Percentiles rank a stretch among this genome's conserved stretches.
Conservation (phyloP, 257 asterid genomes). For the Solanum pimpinellifolium region DNA sequence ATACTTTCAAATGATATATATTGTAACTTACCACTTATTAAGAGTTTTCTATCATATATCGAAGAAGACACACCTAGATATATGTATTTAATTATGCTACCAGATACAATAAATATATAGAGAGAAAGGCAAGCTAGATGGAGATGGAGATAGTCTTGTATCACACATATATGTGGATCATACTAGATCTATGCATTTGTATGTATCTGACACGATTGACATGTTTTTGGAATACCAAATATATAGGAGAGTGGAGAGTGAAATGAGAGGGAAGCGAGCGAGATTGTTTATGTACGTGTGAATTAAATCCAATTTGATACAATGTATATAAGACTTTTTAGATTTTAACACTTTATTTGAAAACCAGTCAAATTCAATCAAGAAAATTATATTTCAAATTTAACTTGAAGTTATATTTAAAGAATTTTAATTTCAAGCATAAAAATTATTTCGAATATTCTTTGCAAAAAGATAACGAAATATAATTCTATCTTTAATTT, state of each 20-base stretch:
- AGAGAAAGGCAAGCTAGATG: neutral
- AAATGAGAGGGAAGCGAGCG: neutral
- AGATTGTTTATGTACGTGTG: no score
- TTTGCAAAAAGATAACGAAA: neutral
- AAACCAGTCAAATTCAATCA: neutral
- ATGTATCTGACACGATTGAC: neutral
- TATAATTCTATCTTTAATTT: neutral
- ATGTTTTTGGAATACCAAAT: neutral
- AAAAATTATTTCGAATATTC: neutral
- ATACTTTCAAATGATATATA: neutral
- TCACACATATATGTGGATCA: neutral
- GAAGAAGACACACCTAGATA: neutral
- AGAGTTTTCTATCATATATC: neutral
- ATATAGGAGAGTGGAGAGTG: neutral
- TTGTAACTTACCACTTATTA: neutral
- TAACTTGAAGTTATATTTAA: neutral
- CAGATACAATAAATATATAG: neutral
- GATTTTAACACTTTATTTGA: neutral
- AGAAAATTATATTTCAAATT: neutral
- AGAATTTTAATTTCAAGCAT: no score
- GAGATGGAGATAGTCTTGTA: neutral
- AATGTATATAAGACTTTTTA: no score
- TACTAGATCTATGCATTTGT: neutral
- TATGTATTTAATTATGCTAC: no score
- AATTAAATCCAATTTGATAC: neutral